Percentiles rank a stretch among this genome's conserved stretches.
Conservation (phyloP, 805 yeast species). For the Blastobotrys americana region DNA sequence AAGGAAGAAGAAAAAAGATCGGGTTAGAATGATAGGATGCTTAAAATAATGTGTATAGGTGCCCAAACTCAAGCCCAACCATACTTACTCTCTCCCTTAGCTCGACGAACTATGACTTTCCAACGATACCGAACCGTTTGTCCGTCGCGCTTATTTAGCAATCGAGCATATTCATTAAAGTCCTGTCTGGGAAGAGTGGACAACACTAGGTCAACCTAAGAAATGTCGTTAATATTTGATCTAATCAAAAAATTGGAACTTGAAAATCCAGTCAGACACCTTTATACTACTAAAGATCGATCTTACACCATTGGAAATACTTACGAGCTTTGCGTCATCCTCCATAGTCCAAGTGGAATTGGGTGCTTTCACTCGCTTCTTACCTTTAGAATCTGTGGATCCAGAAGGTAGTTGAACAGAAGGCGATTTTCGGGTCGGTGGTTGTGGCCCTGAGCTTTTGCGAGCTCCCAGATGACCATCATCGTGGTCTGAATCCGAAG, state of each 20-base stretch:
- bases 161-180: conserved; percentile 27
- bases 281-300: neutral
- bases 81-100: conserved; percentile 22
- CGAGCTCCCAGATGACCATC: conserved; percentile 9
- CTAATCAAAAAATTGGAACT: neutral
- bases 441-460: neutral
- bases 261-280: neutral
- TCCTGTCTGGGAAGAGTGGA: conserved; percentile 30
- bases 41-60: too few relatives aligned
- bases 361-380: conserved; percentile 28
- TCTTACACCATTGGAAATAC: conserved; percentile 3
- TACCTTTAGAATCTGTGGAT: conserved; percentile 10
- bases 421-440: neutral
- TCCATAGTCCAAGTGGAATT: conserved; percentile 30
- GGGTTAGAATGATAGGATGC: too few relatives aligned
- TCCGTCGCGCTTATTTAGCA: conserved; percentile 29
- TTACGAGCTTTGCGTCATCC: conserved; percentile 28
- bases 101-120: conserved; percentile 30
- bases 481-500: conserved; percentile 10
- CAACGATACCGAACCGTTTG: conserved; percentile 32
- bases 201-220: conserved; percentile 27
- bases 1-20: neutral
- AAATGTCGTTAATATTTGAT: neutral
- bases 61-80: neutral
- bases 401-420: neutral